Conservation (phyloP, 2,329 filamentous ascomycete species). For the Trichothecium sympodiale region DNA sequence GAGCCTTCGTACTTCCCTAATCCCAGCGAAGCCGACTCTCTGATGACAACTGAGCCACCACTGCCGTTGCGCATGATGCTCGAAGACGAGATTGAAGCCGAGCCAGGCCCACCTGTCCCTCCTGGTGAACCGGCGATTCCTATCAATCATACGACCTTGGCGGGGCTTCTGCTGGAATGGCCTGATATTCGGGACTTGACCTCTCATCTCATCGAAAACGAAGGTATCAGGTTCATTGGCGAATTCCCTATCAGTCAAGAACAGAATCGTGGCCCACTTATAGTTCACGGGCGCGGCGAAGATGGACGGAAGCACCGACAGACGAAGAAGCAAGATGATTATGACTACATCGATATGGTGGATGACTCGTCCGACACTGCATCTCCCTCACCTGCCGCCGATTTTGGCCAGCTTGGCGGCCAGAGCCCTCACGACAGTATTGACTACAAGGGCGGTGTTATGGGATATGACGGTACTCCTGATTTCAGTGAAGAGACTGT, state of each 20-base stretch:
- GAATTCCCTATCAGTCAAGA: slow-evolving; percentile 72
- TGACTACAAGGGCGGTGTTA: slow-evolving; percentile 25
- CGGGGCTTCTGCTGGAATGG: slow-evolving; percentile 69
- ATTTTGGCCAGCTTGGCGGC: slow-evolving; percentile 49
- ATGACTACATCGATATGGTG: slow-evolving; percentile 27
- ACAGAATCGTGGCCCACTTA: slow-evolving; percentile 60
- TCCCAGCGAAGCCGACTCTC: neutral
- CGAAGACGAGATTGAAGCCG: slow-evolving; percentile 39
- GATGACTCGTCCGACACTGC: slow-evolving; percentile 41
- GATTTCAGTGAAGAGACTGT: slow-evolving; percentile 42
- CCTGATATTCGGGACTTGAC: slow-evolving; percentile 57
- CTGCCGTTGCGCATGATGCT: slow-evolving; percentile 17
- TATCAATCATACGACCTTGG: slow-evolving; percentile 81
- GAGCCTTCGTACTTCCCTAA: slow-evolving; percentile 3
- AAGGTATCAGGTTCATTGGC: slow-evolving; percentile 44
- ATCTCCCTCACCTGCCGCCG: slow-evolving; percentile 41
- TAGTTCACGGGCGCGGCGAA: slow-evolving; percentile 71
- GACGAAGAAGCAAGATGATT: slow-evolving; percentile 25
- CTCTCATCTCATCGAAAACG: slow-evolving; percentile 31
- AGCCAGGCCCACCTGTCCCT: slow-evolving; percentile 39
- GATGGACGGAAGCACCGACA: slow-evolving; percentile 49
- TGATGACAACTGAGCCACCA: slow-evolving; percentile 1
- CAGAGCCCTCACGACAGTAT: slow-evolving; percentile 31
- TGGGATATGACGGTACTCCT: slow-evolving; percentile 35
- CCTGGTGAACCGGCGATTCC: slow-evolving; percentile 62